Evolutionary conservation across 2,329 filamentous ascomycete genomes (phyloP), one percentile per base, ranked within the genome.

Genomic region (Paraphaeosphaeria sporulosa): DNA sequence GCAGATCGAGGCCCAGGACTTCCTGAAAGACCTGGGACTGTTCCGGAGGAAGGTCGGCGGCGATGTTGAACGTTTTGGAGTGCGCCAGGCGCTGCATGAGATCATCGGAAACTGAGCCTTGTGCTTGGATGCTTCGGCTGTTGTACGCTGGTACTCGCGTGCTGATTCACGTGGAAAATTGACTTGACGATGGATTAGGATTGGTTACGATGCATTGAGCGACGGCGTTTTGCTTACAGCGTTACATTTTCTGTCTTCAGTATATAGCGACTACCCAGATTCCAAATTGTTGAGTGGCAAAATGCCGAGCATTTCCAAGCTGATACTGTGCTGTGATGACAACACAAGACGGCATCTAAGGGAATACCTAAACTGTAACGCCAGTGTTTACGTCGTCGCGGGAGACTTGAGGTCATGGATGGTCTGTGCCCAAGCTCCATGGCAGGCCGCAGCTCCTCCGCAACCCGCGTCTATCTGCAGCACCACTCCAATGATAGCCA

Each of bases 11-110:
- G 94, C 96, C 84, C 88, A 94, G 67, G 89, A 90, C 38, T 85
- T 98, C 72, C 83, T 99, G 65, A 88, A 89, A 68, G 94, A 98
- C 69, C 75, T 96, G 57, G 86, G 86, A 32, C 76, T 94, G 73
- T 96, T 96, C 81, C 90, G 90, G 76, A 88, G 88, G 71, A 98
- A 97, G 81, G 88, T 98, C 64, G 89, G 87, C 7, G 93, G 95
- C 70, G 95, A 98, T 76, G 87, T 91, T 76, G 81, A 82, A 58
- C 82, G 91, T 42, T 95, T 88, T 60, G 79, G 71, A 8, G 49
- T 70, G 1, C 60, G 68, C 10, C 65, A 74, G 38, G 59, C 63
- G 10, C 57, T 74, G 46, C 61, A 55, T 17, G 69, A 73, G 34
- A 54, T 73, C 23, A 59, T 69, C 13, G 59, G 62, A 10, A 55